phyloP scores from a whole-genome alignment of 2,329 filamentous ascomycete genomes.

The Cladophialophora chaetospira region DNA sequence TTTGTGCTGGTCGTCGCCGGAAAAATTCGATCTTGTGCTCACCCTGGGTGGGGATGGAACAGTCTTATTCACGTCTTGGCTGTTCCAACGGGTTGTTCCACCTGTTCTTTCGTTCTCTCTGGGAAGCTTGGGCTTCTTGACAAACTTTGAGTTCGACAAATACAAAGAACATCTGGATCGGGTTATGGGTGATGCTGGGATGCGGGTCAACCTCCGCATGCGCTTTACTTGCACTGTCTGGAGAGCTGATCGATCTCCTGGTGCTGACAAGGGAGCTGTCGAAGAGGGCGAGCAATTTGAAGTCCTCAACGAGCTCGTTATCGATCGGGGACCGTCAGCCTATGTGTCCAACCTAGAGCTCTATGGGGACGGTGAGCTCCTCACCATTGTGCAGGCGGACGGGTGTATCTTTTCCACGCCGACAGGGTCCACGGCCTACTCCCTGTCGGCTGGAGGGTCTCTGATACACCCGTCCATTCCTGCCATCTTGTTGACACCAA shows the following conservation, averaged over 20 bases:
- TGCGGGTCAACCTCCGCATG: slow-evolving; percentile 98
- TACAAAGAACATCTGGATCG: slow-evolving; percentile 85
- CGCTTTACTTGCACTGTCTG: slow-evolving; percentile 98
- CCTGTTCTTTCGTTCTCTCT: slow-evolving; percentile 89
- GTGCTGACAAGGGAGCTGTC: slow-evolving; percentile 57
- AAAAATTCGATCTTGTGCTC: slow-evolving; percentile 93
- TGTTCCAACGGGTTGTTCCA: slow-evolving; percentile 93
- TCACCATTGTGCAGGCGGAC: slow-evolving; percentile 95
- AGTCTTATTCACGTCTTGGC: slow-evolving; percentile 91
- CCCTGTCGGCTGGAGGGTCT: slow-evolving; percentile 89
- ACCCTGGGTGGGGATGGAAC: slow-evolving; percentile 96
- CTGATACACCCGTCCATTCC: slow-evolving; percentile 96
- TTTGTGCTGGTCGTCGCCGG: slow-evolving; percentile 88
- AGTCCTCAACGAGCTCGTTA: slow-evolving; percentile 96
- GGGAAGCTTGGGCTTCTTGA: slow-evolving; percentile 90
- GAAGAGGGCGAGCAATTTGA: slow-evolving; percentile 96
- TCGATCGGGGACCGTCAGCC: slow-evolving; percentile 92
- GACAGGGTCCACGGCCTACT: slow-evolving; percentile 92
- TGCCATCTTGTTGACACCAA: slow-evolving; percentile 92
- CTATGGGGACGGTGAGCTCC: slow-evolving; percentile 89
- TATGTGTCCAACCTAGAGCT: slow-evolving; percentile 97
- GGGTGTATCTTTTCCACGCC: slow-evolving; percentile 98
- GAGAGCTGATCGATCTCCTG: slow-evolving; percentile 60
- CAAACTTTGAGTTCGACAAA: slow-evolving; percentile 90
- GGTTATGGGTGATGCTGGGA: slow-evolving; percentile 90